A percentile compares a stretch with the other conserved stretches of the same genome.
Evolutionary conservation across 306 rosid species (phyloP).

Genomic region (Sphenostylis stenocarpa): DNA sequence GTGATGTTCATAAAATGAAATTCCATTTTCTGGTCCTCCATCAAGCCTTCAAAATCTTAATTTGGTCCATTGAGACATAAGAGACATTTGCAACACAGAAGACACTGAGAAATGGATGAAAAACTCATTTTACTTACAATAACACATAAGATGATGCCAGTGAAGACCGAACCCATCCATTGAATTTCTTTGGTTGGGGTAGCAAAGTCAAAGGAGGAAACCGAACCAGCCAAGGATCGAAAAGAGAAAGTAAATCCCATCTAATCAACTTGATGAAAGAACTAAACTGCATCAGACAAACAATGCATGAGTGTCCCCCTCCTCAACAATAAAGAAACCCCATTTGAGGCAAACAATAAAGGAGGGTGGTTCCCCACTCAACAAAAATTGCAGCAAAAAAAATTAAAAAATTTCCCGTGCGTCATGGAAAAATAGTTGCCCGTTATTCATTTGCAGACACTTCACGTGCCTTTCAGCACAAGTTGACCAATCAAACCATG

Average conservation of each 20-base stretch:
- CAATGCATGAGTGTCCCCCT: background rate
- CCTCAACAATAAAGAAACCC: background rate
- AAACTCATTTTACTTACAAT: constrained; percentile 59
- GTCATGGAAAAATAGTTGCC: background rate
- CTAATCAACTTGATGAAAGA: constrained; percentile 30
- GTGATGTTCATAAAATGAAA: background rate
- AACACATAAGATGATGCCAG: constrained; percentile 66
- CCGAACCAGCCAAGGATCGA: constrained; percentile 34
- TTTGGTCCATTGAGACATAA: background rate
- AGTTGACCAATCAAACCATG: background rate
- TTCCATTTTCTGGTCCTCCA: constrained; percentile 10
- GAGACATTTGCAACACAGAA: constrained; percentile 12
- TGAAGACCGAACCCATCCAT: constrained; percentile 55
- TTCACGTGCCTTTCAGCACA: constrained; percentile 17
- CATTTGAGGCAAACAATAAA: constrained; percentile 12
- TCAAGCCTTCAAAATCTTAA: background rate
- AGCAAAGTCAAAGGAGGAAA: constrained; percentile 40
- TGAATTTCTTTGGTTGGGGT: constrained; percentile 54
- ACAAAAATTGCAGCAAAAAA: background rate
- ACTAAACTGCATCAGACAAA: constrained; percentile 38
- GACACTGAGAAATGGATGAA: background rate
- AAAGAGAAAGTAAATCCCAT: constrained; percentile 44
- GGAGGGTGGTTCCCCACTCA: background rate
- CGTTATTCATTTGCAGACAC: background rate
- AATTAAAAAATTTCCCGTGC: background rate